Evolutionary conservation across 1,284 basidiomycete genomes (phyloP).

Genomic region (Coniophora puteana): DNA sequence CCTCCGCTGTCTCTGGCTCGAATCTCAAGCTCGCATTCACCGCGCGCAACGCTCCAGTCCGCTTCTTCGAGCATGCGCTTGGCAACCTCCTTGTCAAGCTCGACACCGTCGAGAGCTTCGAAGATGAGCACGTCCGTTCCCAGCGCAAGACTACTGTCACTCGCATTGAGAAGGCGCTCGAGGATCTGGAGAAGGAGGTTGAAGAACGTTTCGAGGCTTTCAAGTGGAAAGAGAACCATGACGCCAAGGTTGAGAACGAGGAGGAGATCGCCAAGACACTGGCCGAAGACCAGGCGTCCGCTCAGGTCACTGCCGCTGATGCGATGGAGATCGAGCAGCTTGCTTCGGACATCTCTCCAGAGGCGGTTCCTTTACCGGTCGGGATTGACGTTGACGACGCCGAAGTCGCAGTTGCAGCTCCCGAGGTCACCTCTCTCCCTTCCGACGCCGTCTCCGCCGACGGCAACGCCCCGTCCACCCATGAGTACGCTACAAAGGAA

Average conservation of each 20-base stretch:
- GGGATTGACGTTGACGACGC: not conserved
- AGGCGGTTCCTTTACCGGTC: not conserved
- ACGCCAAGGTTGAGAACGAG: not conserved
- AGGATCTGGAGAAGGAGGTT: conserved; percentile 41
- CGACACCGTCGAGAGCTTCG: conserved; percentile 54
- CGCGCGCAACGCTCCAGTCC: conserved; percentile 50
- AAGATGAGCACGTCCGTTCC: conserved; percentile 45
- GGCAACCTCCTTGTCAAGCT: conserved; percentile 47
- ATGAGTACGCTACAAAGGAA: not conserved
- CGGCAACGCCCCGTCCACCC: not conserved
- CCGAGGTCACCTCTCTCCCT: not conserved
- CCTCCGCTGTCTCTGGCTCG: conserved; percentile 13
- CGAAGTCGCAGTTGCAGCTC: not conserved
- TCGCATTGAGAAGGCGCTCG: conserved; percentile 49
- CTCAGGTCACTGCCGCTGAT: not conserved
- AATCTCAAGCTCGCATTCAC: conserved; percentile 41
- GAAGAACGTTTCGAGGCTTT: conserved; percentile 25
- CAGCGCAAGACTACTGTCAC: conserved; percentile 50
- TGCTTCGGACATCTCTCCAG: conserved; percentile 2
- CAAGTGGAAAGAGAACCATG: not conserved
- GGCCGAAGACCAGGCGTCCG: not conserved
- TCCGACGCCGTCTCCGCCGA: not conserved
- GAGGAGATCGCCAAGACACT: not conserved
- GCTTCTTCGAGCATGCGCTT: conserved; percentile 55
- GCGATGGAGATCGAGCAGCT: not conserved